These are phyloP conservation scores for Nemania sp. DNA, from an alignment of 2,329 filamentous ascomycete genomes.

Conservation along the genomic window DNA sequence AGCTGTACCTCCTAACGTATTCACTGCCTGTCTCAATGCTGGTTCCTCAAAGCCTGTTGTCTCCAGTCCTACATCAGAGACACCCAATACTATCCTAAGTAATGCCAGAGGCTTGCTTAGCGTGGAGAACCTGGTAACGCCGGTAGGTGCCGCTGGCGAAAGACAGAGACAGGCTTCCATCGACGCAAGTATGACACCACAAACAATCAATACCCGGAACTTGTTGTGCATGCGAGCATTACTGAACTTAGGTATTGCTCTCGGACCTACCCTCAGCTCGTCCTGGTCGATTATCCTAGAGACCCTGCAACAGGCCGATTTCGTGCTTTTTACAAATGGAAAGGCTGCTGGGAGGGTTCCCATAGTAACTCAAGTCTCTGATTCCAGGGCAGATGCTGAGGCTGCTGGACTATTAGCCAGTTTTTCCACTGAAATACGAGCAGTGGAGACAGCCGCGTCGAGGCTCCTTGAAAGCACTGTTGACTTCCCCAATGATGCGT, in stretches of 20 bases:
- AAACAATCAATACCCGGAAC: constrained; percentile 81
- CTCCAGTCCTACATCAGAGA: constrained; percentile 55
- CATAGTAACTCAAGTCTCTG: constrained; percentile 51
- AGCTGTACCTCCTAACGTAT: constrained; percentile 81
- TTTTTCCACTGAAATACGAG: constrained; percentile 79
- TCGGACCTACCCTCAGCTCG: constrained; percentile 82
- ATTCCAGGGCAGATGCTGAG: constrained; percentile 57
- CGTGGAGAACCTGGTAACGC: constrained; percentile 70
- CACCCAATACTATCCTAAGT: constrained; percentile 62
- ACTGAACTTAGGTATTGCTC: constrained; percentile 91
- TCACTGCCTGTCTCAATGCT: constrained; percentile 62
- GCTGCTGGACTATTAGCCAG: constrained; percentile 61
- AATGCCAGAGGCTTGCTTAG: constrained; percentile 75
- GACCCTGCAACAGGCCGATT: constrained; percentile 89
- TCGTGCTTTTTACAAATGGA: constrained; percentile 73
- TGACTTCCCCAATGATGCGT: constrained; percentile 84
- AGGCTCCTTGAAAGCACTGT: constrained; percentile 89
- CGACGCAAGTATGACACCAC: constrained; percentile 52
- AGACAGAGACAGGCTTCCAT: constrained; percentile 63
- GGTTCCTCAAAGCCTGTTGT: constrained; percentile 50
- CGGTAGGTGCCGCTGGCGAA: constrained; percentile 60
- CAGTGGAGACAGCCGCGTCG: constrained; percentile 85
- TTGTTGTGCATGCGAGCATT: constrained; percentile 87
- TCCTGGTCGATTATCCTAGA: constrained; percentile 93
- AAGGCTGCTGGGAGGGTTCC: constrained; percentile 59